phyloP scores from a whole-genome alignment of 352 stramenopile genomes.

The Globisporangium uncinulatum region DNA sequence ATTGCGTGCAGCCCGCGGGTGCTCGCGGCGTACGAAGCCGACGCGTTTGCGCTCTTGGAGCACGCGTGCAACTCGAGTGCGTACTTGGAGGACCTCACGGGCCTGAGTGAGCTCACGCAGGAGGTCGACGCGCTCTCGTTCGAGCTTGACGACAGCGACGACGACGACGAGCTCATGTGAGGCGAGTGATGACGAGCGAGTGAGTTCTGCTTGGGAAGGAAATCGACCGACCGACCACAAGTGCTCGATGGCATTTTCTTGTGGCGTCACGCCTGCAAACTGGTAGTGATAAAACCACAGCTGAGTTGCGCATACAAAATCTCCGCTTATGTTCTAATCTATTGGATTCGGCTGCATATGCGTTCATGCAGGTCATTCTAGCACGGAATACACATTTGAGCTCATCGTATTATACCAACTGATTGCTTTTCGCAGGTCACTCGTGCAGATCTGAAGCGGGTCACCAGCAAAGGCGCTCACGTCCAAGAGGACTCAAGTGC shows the following conservation, averaged over 20 bases:
- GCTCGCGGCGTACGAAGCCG: constrained; percentile 74
- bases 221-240: neutral
- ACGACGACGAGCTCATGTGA: constrained; percentile 56
- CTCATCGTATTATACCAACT: no score
- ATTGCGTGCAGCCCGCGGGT: constrained; percentile 93
- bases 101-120: constrained; percentile 50
- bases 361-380: no score
- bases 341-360: neutral
- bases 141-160: constrained; percentile 64
- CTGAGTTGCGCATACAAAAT: no score
- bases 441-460: no score
- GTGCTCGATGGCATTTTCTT: no score
- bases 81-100: constrained; percentile 81
- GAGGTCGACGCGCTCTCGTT: constrained; percentile 55
- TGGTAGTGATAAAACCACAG: no score
- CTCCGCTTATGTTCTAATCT: no score
- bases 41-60: constrained; percentile 42
- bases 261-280: no score
- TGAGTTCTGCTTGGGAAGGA: neutral
- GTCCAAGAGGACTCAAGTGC: no score
- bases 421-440: no score
- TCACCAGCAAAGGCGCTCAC: no score
- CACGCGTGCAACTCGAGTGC: constrained; percentile 61
- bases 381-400: no score
- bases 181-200: neutral